Conservation (phyloP, 2,329 filamentous ascomycete genomes). For the Fusarium chlamydosporum region DNA sequence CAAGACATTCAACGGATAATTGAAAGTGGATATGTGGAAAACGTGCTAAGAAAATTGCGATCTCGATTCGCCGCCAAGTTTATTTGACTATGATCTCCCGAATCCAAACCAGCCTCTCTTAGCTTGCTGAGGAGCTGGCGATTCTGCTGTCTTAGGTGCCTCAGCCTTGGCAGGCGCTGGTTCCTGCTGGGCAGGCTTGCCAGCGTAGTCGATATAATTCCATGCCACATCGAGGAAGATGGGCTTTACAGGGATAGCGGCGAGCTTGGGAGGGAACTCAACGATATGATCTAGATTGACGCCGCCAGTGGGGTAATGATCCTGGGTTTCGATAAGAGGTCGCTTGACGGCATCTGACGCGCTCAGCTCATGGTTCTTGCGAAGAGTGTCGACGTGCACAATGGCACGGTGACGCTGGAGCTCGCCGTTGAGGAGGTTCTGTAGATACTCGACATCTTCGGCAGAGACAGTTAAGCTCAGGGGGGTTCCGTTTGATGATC, state of each 20-base stretch:
- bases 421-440: conserved; percentile 75
- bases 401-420: conserved; percentile 87
- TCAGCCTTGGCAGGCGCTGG: conserved; percentile 48
- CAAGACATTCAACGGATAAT: conserved; percentile 36
- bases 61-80: conserved; percentile 32
- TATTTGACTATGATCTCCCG: conserved; percentile 60
- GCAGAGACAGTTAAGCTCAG: conserved; percentile 77
- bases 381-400: conserved; percentile 81
- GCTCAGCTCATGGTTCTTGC: conserved; percentile 64
- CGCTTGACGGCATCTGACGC: conserved; percentile 40
- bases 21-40: conserved; percentile 19
- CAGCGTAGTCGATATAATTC: conserved; percentile 96
- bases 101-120: conserved; percentile 87
- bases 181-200: conserved; percentile 60
- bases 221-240: conserved; percentile 96
- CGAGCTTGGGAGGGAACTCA: conserved; percentile 85
- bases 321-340: conserved; percentile 81
- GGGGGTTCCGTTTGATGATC: conserved; percentile 57
- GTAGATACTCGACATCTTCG: conserved; percentile 71
- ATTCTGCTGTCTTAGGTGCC: conserved; percentile 46
- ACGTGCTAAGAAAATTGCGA: conserved; percentile 27
- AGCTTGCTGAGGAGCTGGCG: conserved; percentile 56
- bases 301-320: conserved; percentile 78
- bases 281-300: conserved; percentile 86
- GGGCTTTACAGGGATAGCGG: conserved; percentile 90